These are phyloP conservation scores for Solanum dulcamara DNA, from an alignment of 257 asterid species.

Conservation along the genomic window DNA sequence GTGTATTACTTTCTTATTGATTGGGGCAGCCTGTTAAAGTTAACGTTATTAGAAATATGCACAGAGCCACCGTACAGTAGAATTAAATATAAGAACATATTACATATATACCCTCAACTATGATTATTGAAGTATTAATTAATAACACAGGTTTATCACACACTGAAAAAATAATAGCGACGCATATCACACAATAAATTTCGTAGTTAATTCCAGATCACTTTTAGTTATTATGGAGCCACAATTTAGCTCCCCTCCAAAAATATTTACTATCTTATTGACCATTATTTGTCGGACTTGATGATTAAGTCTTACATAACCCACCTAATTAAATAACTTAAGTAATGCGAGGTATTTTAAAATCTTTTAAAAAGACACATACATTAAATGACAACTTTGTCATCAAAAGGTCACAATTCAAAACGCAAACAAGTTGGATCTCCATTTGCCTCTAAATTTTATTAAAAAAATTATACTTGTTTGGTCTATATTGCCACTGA, in stretches of 20 bases:
- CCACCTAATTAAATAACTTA: background rate
- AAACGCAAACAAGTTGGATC: background rate
- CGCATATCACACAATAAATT: too few relatives aligned
- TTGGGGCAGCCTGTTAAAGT: background rate
- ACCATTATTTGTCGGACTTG: background rate
- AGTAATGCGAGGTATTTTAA: background rate
- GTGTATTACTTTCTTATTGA: background rate
- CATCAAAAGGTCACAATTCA: background rate
- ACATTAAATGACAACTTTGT: background rate
- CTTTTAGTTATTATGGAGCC: background rate
- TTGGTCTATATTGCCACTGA: background rate
- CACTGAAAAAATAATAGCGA: background rate
- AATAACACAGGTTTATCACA: background rate
- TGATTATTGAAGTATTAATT: background rate
- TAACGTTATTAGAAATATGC: background rate
- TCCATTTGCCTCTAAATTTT: background rate
- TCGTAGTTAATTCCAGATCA: too few relatives aligned
- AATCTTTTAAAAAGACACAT: background rate
- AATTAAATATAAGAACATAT: background rate
- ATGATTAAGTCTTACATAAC: background rate
- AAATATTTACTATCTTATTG: background rate
- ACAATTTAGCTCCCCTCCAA: background rate
- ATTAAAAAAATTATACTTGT: background rate
- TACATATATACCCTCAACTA: background rate
- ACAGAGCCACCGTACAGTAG: background rate